Conservation (phyloP, 2,329 filamentous ascomycete genomes). For the Paraconiothyrium brasiliense region DNA sequence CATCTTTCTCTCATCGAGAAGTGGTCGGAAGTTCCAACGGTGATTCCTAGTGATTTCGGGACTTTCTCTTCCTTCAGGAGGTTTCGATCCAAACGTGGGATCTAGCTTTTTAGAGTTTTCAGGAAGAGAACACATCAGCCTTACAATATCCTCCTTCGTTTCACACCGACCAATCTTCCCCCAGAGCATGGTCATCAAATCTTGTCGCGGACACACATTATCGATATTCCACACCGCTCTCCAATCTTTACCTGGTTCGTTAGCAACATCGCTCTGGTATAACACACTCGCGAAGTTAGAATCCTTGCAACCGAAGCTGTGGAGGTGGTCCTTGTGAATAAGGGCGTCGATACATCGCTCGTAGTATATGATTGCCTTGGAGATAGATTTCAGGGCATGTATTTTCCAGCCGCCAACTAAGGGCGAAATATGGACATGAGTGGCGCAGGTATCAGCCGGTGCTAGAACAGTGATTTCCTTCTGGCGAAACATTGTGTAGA, state of each 20-base stretch:
- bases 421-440: background rate
- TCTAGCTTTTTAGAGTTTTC: background rate
- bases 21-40: constrained; percentile 2
- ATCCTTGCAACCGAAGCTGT: background rate
- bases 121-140: background rate
- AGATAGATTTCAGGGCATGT: background rate
- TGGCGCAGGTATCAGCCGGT: background rate
- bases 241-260: background rate
- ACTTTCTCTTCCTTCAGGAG: background rate
- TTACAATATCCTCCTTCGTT: too few species aligned
- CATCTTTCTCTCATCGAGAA: background rate
- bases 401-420: background rate
- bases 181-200: background rate
- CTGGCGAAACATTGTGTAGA: background rate
- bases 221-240: background rate
- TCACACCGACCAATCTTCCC: background rate
- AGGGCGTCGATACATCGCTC: background rate
- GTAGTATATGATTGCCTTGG: background rate
- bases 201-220: background rate
- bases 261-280: background rate
- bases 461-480: background rate
- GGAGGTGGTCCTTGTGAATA: background rate
- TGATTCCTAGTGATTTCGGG: background rate
- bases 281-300: constrained; percentile 1
- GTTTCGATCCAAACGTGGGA: too few species aligned